Conservation (phyloP, 768 basidiomycete species). For the Hebeloma cylindrosporum region DNA sequence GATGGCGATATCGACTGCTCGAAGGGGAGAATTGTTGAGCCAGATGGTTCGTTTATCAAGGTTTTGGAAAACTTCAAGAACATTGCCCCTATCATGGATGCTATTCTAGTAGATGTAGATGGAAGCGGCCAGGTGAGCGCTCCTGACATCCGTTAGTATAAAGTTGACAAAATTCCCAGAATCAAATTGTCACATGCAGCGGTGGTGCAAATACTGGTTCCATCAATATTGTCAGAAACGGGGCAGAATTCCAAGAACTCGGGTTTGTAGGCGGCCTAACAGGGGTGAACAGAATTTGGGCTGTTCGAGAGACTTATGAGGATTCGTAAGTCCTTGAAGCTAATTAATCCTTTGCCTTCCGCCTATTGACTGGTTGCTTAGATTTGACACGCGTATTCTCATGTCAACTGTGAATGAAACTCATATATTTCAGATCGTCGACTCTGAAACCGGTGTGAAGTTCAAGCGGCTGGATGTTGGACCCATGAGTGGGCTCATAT, state of each 20-base stretch:
- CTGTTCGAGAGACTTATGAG: constrained; percentile 47
- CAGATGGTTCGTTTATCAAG: constrained; percentile 55
- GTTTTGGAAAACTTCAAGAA: constrained; percentile 70
- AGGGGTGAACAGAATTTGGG: constrained; percentile 62
- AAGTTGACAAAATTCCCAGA: constrained; percentile 35
- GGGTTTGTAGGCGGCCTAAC: constrained; percentile 58
- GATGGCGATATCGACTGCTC: constrained; percentile 31
- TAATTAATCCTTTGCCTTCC: not conserved
- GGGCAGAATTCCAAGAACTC: constrained; percentile 74
- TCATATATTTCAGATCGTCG: constrained; percentile 50
- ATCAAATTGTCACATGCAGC: constrained; percentile 84
- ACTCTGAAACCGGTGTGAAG: constrained; percentile 40
- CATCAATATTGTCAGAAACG: constrained; percentile 74
- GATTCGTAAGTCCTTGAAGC: constrained; percentile 48
- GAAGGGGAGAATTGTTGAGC: constrained; percentile 50
- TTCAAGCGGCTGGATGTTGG: too few species aligned
- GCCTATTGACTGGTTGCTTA: constrained; percentile 24
- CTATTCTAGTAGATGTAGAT: constrained; percentile 71
- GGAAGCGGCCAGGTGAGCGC: constrained; percentile 62
- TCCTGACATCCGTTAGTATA: not conserved
- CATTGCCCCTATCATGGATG: constrained; percentile 83
- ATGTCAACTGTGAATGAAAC: constrained; percentile 60
- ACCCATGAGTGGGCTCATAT: constrained; percentile 44
- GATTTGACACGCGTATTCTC: constrained; percentile 56
- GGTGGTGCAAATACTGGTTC: constrained; percentile 78